A percentile compares a stretch with the other conserved stretches of the same genome.
Evolutionary conservation across 192 early-diverging fungal genomes (phyloP).

Genomic region (Coemansia sp.): DNA sequence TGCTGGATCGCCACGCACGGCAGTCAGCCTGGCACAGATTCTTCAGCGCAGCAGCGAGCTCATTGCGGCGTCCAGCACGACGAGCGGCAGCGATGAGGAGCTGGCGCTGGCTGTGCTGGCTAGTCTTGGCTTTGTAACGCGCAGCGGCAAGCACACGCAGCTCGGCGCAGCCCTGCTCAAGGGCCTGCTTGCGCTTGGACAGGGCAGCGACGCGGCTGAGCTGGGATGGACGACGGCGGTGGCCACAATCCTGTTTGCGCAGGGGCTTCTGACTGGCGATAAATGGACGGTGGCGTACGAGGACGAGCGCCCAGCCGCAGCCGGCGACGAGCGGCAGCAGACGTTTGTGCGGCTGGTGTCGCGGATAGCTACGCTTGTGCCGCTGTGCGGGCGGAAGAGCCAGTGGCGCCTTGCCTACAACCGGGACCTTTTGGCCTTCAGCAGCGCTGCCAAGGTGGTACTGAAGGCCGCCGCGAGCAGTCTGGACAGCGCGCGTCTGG

Average conservation of each 20-base stretch:
- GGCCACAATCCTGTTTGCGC: slow-evolving; percentile 34
- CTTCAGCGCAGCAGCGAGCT: slow-evolving; percentile 20
- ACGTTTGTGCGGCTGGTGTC: slow-evolving; percentile 20
- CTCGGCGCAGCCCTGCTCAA: slow-evolving; percentile 22
- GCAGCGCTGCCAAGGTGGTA: slow-evolving; percentile 64
- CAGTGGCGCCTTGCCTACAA: slow-evolving; percentile 59
- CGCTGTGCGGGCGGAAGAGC: slow-evolving; percentile 20
- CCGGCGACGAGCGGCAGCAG: slow-evolving; percentile 21
- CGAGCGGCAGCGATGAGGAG: slow-evolving; percentile 1
- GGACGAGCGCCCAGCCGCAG: slow-evolving; percentile 14
- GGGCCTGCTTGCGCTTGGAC: slow-evolving; percentile 30
- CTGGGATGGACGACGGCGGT: slow-evolving; percentile 34
- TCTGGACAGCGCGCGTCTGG: slow-evolving; percentile 28
- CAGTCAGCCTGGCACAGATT: slow-evolving; percentile 5
- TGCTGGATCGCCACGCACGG: neutral
- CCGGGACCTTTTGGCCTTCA: slow-evolving; percentile 73
- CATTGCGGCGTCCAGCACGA: neutral
- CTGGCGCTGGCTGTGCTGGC: slow-evolving; percentile 18
- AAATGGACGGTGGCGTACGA: slow-evolving; percentile 52
- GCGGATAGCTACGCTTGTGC: slow-evolving; percentile 46
- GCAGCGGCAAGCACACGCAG: slow-evolving; percentile 30
- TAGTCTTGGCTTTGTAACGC: slow-evolving; percentile 25
- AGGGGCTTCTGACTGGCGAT: slow-evolving; percentile 37
- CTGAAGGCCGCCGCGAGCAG: slow-evolving; percentile 21
- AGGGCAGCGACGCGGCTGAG: neutral